Percentiles rank a stretch among this genome's conserved stretches.
phyloP scores from a whole-genome alignment of 176 grass and related monocot species.

The Themeda triandra region DNA sequence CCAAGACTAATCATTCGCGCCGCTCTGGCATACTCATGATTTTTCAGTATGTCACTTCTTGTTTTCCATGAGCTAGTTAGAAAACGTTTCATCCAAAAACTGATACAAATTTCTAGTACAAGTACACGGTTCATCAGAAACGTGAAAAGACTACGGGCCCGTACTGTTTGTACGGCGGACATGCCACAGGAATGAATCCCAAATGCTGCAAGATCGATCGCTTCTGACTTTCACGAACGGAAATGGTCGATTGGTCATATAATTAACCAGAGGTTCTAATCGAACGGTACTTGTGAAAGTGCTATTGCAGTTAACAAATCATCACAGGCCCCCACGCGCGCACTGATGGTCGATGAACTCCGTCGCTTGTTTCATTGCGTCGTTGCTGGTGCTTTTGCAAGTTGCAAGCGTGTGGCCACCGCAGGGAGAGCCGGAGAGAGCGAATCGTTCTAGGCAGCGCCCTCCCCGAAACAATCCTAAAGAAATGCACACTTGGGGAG shows the following conservation, averaged over 20 bases:
- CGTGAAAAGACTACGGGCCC: neutral
- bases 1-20: neutral
- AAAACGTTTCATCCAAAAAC: neutral
- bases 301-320: neutral
- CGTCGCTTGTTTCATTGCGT: neutral
- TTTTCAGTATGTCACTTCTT: too few species aligned
- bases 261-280: neutral
- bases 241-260: neutral
- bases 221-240: neutral
- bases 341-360: too few species aligned
- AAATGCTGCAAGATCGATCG: neutral
- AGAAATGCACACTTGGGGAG: neutral
- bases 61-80: neutral
- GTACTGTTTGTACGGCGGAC: neutral
- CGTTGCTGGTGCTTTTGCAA: neutral
- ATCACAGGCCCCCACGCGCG: neutral
- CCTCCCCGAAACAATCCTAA: neutral
- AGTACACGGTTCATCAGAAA: too few species aligned
- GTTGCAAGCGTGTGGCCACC: constrained; percentile 29
- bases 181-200: neutral
- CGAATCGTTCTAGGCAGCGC: constrained; percentile 6
- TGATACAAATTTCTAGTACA: neutral
- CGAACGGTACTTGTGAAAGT: neutral
- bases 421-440: too few species aligned
- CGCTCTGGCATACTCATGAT: too few species aligned